Conservation (phyloP, 2,329 filamentous ascomycete species). For the Coniochaeta hoffmannii region DNA sequence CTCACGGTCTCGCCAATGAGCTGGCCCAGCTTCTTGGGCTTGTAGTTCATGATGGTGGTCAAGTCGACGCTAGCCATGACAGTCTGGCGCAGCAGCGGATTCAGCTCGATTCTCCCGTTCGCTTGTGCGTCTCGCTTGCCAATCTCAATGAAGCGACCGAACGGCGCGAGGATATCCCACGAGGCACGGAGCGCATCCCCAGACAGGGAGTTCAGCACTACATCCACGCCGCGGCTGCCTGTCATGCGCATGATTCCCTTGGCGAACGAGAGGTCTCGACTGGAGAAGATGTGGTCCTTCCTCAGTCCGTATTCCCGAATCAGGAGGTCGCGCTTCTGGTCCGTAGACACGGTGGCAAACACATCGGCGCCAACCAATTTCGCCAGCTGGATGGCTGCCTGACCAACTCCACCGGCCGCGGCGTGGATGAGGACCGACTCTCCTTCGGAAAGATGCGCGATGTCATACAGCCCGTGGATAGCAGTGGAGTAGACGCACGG, state of each 20-base stretch:
- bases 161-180: slow-evolving; percentile 34
- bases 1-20: slow-evolving; percentile 15
- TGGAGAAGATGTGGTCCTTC: slow-evolving; percentile 24
- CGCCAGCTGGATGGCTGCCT: slow-evolving; percentile 9
- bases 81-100: neutral
- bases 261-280: slow-evolving; percentile 23
- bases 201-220: slow-evolving; percentile 32
- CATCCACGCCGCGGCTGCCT: slow-evolving; percentile 22
- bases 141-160: slow-evolving; percentile 38
- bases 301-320: slow-evolving; percentile 23
- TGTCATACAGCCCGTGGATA: slow-evolving; percentile 12
- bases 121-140: slow-evolving; percentile 31
- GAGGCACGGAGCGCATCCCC: slow-evolving; percentile 33
- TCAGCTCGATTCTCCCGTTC: slow-evolving; percentile 9
- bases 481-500: slow-evolving; percentile 24
- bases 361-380: slow-evolving; percentile 16
- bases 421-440: slow-evolving; percentile 21
- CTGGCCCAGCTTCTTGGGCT: slow-evolving; percentile 11
- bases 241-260: slow-evolving; percentile 19
- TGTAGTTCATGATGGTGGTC: neutral
- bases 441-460: slow-evolving; percentile 13
- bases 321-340: slow-evolving; percentile 24
- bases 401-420: slow-evolving; percentile 20
- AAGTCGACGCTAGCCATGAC: neutral
- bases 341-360: slow-evolving; percentile 24